A percentile compares a stretch with the other conserved stretches of the same genome.
Conservation (phyloP, 148 eudicot species). For the Cornus kousa region DNA sequence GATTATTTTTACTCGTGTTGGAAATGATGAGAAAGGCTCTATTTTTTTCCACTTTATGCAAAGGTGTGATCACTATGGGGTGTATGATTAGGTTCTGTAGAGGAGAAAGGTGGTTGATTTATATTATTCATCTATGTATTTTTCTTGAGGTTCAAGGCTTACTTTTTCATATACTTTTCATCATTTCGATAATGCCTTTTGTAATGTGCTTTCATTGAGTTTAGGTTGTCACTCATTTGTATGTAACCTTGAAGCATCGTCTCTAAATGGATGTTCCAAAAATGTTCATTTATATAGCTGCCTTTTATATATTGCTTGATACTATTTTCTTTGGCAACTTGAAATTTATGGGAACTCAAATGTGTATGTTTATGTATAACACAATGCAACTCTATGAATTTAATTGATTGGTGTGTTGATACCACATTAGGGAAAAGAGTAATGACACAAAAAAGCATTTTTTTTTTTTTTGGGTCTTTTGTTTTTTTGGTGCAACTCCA, state of each 20-base stretch:
- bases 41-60: constrained; percentile 1
- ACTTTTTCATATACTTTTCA: neutral
- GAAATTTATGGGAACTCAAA: too few relatives aligned
- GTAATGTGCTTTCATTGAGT: neutral
- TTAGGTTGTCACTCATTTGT: neutral
- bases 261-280: neutral
- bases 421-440: too few relatives aligned
- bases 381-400: too few relatives aligned
- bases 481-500: too few relatives aligned
- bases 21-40: neutral
- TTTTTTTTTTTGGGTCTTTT: too few relatives aligned
- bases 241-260: neutral
- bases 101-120: neutral
- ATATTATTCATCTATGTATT: neutral
- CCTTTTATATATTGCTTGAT: too few relatives aligned
- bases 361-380: too few relatives aligned
- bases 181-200: constrained; percentile 4
- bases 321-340: too few relatives aligned
- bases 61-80: neutral
- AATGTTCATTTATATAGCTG: too few relatives aligned
- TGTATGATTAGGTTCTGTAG: constrained; percentile 9
- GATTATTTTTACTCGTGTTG: neutral
- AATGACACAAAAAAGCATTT: too few relatives aligned
- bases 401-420: too few relatives aligned
- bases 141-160: constrained; percentile 14